Base-by-base conservation (phyloP, 306 rosid species). In the Vigna angularis region DNA sequence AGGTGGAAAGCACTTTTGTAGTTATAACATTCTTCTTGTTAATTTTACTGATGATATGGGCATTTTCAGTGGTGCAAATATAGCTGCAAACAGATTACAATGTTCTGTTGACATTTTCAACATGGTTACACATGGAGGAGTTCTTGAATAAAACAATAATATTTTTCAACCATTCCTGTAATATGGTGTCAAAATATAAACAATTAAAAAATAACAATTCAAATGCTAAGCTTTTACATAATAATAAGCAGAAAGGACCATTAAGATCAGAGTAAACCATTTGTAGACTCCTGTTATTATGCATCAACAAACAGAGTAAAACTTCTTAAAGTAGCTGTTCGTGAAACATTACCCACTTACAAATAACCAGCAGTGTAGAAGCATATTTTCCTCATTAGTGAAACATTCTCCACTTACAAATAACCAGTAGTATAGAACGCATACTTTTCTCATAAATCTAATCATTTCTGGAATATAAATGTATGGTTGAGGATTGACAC, bases 341-440 rank as follows among this genome's bases (percentile, higher is more conserved):
- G 66, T 20, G 15, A 53, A 52, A 9, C 49, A 10, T 32, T 34
- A 15, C 38, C 24, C 38, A 38, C 66, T 58, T 58, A 13, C 65
- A 38, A 72, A 56, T 6, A 72, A 72, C 58, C 63, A 73, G 48
- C 38, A 61, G 73, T 68, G 42, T 36, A 74, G 58, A 74, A 22
- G 55, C n/a, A 52, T 22, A 6, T 34, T n/a, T 16, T 24, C 70
- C 45, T 50, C 13, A 73, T 30, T 20, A 20, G 22, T 20, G 22
- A 20, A 20, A 20, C 22, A 20, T 20, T 20, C 22, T 20, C 22
- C 22, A 20, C 22, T 20, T 20, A 12, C 64, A 38, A 72, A 55
- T 6, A 72, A 72, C 57, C 63, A 73, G 48, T 24, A 61, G 72
- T 68, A 30, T 36, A 74, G 58, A 74, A 22, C 42, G 47, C 17